phyloP scores from a whole-genome alignment of 2,329 filamentous ascomycete genomes.

The Fusarium sacchari region DNA sequence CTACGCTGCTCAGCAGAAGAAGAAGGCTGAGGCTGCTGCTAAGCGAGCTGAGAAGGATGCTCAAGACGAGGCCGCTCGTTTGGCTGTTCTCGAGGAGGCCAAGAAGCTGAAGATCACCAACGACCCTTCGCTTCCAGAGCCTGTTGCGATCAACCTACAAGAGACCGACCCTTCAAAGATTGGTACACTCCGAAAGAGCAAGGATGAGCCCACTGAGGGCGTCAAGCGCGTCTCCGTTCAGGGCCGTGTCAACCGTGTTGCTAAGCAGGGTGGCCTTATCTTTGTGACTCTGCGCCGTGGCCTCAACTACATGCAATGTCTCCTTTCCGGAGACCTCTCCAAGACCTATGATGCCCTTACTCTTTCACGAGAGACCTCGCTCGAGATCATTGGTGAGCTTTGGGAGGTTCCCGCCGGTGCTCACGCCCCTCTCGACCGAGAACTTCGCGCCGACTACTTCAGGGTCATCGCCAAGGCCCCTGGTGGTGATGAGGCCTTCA shows the following conservation, averaged over 20 bases:
- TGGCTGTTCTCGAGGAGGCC: constrained; percentile 41
- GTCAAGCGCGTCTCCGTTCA: constrained; percentile 74
- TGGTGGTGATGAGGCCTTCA: constrained; percentile 89
- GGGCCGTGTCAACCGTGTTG: constrained; percentile 83
- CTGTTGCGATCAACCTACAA: constrained; percentile 79
- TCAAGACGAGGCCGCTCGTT: constrained; percentile 37
- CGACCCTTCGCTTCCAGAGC: constrained; percentile 76
- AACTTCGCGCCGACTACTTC: constrained; percentile 92
- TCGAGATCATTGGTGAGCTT: constrained; percentile 86
- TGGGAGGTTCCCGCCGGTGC: constrained; percentile 82
- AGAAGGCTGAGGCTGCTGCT: constrained; percentile 42
- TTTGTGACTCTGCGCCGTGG: constrained; percentile 88
- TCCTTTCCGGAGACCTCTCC: constrained; percentile 72
- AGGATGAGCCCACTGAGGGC: constrained; percentile 46
- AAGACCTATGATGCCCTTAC: constrained; percentile 93
- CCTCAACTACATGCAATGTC: constrained; percentile 74
- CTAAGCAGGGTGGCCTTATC: constrained; percentile 83
- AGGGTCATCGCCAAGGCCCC: constrained; percentile 76
- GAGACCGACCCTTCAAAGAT: constrained; percentile 45
- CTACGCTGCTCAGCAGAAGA: constrained; percentile 40
- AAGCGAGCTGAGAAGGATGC: constrained; percentile 42
- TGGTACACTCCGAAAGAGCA: constrained; percentile 46
- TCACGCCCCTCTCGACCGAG: constrained; percentile 83
- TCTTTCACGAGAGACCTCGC: constrained; percentile 86
- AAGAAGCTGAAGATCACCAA: constrained; percentile 56